Evolutionary conservation across 2,329 filamentous ascomycete species (phyloP).

Genomic region (Beauveria rudraprayagi): DNA sequence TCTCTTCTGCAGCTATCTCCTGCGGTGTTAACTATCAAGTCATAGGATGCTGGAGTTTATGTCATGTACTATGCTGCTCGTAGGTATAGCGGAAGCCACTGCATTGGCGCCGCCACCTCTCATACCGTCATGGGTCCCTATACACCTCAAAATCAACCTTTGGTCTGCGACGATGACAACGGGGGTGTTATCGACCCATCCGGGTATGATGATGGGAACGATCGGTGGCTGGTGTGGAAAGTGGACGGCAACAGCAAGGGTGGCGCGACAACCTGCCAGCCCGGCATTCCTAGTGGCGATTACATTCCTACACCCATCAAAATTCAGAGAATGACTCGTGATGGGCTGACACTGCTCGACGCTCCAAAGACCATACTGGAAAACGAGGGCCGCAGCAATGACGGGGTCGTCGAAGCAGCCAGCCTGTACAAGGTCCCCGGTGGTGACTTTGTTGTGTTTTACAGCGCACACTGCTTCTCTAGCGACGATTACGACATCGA

Average conservation of each 20-base stretch:
- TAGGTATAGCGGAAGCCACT: conserved; percentile 4
- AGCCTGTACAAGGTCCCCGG: conserved; percentile 8
- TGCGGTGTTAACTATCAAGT: background rate
- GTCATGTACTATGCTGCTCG: conserved; percentile 10
- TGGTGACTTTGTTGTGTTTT: conserved; percentile 11
- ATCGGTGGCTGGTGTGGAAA: conserved; percentile 7
- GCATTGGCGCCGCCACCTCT: conserved; percentile 11
- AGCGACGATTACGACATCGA: conserved; percentile 10
- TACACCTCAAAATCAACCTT: background rate
- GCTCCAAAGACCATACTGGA: conserved; percentile 6
- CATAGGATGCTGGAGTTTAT: conserved; percentile 1
- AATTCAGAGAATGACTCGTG: conserved; percentile 6
- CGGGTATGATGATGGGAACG: conserved; percentile 4
- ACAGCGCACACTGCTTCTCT: conserved; percentile 11
- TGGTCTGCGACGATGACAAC: conserved; percentile 3
- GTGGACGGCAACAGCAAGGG: conserved; percentile 11
- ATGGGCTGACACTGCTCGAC: conserved; percentile 5
- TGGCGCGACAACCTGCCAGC: conserved; percentile 11
- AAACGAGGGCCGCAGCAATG: conserved; percentile 7
- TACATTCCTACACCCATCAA: conserved; percentile 12
- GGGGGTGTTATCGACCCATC: conserved; percentile 6
- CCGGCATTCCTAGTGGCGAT: background rate
- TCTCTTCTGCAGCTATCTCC: background rate
- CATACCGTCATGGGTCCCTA: conserved; percentile 4
- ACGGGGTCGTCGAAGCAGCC: conserved; percentile 8